A percentile compares a stretch with the other conserved stretches of the same genome.
phyloP scores from a whole-genome alignment of 768 basidiomycete species.

The Clitopilus passeckerianus region DNA sequence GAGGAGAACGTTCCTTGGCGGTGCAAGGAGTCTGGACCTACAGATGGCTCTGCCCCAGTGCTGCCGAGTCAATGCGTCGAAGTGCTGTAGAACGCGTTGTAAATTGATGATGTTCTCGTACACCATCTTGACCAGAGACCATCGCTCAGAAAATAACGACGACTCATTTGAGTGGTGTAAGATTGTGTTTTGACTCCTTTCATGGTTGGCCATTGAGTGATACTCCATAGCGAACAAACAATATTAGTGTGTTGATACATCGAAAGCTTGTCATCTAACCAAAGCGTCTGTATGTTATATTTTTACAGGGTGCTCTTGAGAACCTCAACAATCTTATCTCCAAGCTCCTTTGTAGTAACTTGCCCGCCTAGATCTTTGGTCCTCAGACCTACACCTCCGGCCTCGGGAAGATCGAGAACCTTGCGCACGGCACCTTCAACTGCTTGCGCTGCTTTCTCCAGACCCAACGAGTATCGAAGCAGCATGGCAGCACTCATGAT shows the following conservation, averaged over 20 bases:
- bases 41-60: no score
- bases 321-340: conserved; percentile 76
- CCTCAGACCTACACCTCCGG: conserved; percentile 73
- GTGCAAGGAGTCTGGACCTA: no score
- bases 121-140: no score
- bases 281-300: not conserved
- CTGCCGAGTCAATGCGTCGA: no score
- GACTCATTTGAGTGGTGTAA: no score
- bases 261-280: not conserved
- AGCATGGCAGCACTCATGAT: conserved; percentile 94
- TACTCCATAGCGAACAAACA: not conserved
- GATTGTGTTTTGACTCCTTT: no score
- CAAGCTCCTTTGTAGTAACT: conserved; percentile 71
- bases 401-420: conserved; percentile 66
- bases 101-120: no score
- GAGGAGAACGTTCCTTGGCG: no score
- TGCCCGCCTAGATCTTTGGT: conserved; percentile 88
- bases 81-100: no score
- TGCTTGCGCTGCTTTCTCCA: conserved; percentile 77
- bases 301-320: conserved; percentile 52
- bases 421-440: conserved; percentile 90
- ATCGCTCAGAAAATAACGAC: no score
- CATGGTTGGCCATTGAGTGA: no score
- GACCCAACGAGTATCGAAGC: conserved; percentile 89
- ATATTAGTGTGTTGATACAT: conserved; percentile 1